Evolutionary conservation across 108 stramenopile species (phyloP).

Genomic region (Discostella stelligeroides): DNA sequence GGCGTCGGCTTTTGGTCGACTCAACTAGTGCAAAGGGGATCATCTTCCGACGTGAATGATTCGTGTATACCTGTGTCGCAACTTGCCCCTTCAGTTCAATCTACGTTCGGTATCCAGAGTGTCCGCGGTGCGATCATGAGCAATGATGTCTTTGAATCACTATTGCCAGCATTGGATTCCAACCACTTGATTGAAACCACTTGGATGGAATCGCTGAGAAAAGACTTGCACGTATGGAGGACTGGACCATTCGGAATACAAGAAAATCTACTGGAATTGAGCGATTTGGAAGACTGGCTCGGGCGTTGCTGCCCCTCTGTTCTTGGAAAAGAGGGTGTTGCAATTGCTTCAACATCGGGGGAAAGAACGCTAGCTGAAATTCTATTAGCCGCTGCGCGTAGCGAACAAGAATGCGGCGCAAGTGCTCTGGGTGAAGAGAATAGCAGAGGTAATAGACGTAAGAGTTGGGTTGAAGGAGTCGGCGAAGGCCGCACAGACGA

Average conservation of each 20-base stretch:
- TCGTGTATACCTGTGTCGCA: conserved; percentile 40
- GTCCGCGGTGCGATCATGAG: conserved; percentile 54
- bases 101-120: conserved; percentile 27
- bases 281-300: conserved; percentile 83
- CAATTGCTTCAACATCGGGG: conserved; percentile 70
- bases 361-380: conserved; percentile 79
- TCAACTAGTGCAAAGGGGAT: background rate
- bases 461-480: conserved; percentile 82
- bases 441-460: conserved; percentile 18
- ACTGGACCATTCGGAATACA: conserved; percentile 72
- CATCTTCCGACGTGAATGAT: background rate
- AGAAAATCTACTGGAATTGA: conserved; percentile 70
- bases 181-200: conserved; percentile 16
- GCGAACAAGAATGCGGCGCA: conserved; percentile 50
- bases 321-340: conserved; percentile 83
- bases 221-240: conserved; percentile 80
- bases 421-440: conserved; percentile 27
- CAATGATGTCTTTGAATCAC: conserved; percentile 44
- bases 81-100: conserved; percentile 78
- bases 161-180: background rate
- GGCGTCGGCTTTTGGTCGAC: conserved; percentile 4
- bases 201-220: conserved; percentile 43
- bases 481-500: conserved; percentile 87
- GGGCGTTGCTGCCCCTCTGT: conserved; percentile 70
- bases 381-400: conserved; percentile 53